phyloP scores from a whole-genome alignment of 1,284 basidiomycete species.

The Pyrrhoderma noxium region DNA sequence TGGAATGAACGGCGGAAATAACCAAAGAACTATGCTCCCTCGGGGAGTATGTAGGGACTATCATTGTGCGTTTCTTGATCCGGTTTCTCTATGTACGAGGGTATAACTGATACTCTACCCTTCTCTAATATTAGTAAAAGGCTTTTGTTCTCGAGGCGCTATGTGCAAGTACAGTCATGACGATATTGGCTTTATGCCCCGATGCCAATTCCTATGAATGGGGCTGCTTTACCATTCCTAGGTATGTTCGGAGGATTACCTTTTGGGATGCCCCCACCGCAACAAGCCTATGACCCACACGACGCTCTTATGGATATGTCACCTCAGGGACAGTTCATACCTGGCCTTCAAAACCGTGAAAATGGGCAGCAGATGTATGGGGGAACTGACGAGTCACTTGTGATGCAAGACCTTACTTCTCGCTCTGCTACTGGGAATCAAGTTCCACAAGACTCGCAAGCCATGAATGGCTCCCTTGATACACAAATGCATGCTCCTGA shows the following conservation, averaged over 20 bases:
- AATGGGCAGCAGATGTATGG: slow-evolving; percentile 3
- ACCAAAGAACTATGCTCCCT: slow-evolving; percentile 14
- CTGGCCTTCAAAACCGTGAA: slow-evolving; percentile 1
- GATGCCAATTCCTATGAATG: slow-evolving; percentile 37
- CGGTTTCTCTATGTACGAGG: neutral
- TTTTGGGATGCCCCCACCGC: slow-evolving; percentile 34
- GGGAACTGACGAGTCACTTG: slow-evolving; percentile 53
- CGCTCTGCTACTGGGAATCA: slow-evolving; percentile 29
- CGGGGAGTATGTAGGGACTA: slow-evolving; percentile 79
- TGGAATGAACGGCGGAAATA: slow-evolving; percentile 18
- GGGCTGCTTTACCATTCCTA: slow-evolving; percentile 50
- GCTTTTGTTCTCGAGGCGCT: slow-evolving; percentile 87
- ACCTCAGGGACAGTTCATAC: slow-evolving; percentile 33
- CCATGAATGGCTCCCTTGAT: neutral
- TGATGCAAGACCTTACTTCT: slow-evolving; percentile 74
- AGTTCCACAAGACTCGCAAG: neutral
- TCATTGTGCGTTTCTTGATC: slow-evolving; percentile 58
- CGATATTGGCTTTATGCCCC: slow-evolving; percentile 68
- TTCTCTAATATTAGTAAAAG: slow-evolving; percentile 64
- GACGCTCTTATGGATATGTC: slow-evolving; percentile 74
- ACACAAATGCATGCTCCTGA: slow-evolving; percentile 1
- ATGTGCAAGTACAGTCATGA: slow-evolving; percentile 90
- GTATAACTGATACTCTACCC: neutral
- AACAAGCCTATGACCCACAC: slow-evolving; percentile 63
- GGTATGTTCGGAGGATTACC: slow-evolving; percentile 49